Base-by-base conservation (phyloP, 2,329 filamentous ascomycete genomes). In the Fusarium dimerum region DNA sequence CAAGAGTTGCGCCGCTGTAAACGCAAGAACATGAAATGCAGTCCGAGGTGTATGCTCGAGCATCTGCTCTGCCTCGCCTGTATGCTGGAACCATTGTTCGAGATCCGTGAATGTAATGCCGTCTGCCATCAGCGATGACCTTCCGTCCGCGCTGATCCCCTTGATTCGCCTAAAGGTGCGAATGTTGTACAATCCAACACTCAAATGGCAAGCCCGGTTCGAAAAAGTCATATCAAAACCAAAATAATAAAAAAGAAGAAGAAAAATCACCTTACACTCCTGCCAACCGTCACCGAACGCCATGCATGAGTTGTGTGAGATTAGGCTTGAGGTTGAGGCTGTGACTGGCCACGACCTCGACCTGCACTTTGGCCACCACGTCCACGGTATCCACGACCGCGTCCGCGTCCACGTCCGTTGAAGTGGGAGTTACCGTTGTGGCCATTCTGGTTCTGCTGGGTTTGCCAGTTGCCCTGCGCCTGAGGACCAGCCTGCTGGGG, bases 111-210 rank as follows among this genome's bases (percentile, higher is more conserved):
- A 55, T 59, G 55, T 55, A 34, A 47, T 50, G 56, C 64, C 53
- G 58, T 64, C 49, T 49, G 64, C 62, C 68, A 63, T 66, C 60
- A 65, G 64, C 64, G 66, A 62, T 66, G 60, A 64, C 61, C 49
- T 61, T 68, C 65, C 55, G 58, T 66, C 70, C 65, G 69, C 69
- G 69, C 69, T 66, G 52, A 63, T 66, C 63, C 66, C 20, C 59
- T 66, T 68, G 59, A 67, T 72, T 71, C 72, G 72, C 72, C 64
- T 62, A 63, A 55, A 65, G 66, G 62, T 63, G 69, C 70, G 70
- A 72, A 70, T 73, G 73, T 68, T 73, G 66, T 74, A 74, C 72
- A 74, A 73, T 73, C 70, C 71, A 73, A 73, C 66, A 68, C 48
- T 59, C 50, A 68, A 68, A 67, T 56, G 62, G 60, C 56, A 60